Evolutionary conservation across 106 monocot genomes (phyloP).

Genomic region (Chionographis japonica): DNA sequence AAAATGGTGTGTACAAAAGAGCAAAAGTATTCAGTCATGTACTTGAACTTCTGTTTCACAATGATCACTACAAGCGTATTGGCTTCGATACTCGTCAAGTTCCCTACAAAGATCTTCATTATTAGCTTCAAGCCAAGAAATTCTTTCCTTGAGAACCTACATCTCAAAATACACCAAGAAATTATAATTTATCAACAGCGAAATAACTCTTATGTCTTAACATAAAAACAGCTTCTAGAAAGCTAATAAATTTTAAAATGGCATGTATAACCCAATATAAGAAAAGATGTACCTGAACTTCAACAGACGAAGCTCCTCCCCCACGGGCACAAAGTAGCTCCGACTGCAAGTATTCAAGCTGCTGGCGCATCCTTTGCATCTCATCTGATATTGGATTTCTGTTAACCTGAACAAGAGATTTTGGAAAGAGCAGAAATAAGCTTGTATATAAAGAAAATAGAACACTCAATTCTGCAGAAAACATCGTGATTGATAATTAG

Average conservation of each 20-base stretch:
- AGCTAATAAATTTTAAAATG: too few relatives aligned
- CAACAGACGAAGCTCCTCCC: conserved; percentile 51
- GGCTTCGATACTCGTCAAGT: conserved; percentile 49
- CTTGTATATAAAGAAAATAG: background rate
- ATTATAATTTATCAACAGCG: background rate
- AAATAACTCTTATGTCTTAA: too few relatives aligned
- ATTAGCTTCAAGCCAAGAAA: conserved; percentile 82
- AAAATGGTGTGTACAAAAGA: background rate
- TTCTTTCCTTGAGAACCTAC: conserved; percentile 82
- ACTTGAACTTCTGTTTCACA: conserved; percentile 56
- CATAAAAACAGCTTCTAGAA: too few relatives aligned
- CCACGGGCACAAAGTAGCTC: conserved; percentile 78
- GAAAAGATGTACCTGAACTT: conserved; percentile 54
- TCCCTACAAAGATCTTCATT: conserved; percentile 85
- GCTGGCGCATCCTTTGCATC: conserved; percentile 92
- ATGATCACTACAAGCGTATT: conserved; percentile 25
- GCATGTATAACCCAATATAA: background rate
- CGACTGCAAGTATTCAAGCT: conserved; percentile 92
- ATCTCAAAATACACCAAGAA: conserved; percentile 1
- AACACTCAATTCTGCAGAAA: background rate
- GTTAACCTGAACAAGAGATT: conserved; percentile 58
- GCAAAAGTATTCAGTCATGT: conserved; percentile 10
- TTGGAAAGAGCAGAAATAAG: background rate
- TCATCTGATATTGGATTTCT: conserved; percentile 87
- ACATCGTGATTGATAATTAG: background rate